Conservation (phyloP, 176 grass and related monocot genomes). For the Panicum miliaceum region DNA sequence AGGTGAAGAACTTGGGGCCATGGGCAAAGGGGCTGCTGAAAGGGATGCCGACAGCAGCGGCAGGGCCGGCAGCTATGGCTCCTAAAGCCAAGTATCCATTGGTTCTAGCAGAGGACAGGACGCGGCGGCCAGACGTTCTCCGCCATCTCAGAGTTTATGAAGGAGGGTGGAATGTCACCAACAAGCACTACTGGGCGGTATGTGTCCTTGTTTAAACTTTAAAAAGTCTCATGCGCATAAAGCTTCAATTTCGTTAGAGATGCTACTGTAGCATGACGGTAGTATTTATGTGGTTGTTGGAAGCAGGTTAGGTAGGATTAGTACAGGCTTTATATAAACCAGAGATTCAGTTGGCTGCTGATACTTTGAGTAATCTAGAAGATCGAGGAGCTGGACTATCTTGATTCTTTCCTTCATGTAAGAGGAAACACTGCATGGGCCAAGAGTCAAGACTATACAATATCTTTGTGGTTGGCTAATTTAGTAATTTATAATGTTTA, state of each 20-base stretch:
- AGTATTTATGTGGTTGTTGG: constrained; percentile 40
- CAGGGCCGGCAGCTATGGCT: constrained; percentile 53
- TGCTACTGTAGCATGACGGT: constrained; percentile 10
- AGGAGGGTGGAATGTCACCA: constrained; percentile 88
- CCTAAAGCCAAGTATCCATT: constrained; percentile 62
- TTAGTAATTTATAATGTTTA: not conserved
- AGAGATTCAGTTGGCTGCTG: constrained; percentile 11
- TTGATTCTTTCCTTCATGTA: constrained; percentile 32
- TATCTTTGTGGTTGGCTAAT: not conserved
- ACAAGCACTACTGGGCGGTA: constrained; percentile 96
- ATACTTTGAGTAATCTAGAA: constrained; percentile 32
- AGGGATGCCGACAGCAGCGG: constrained; percentile 48
- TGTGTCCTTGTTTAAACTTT: constrained; percentile 27
- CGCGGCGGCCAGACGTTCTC: constrained; percentile 76
- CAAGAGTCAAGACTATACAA: not conserved
- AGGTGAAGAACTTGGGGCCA: constrained; percentile 70
- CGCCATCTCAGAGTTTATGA: constrained; percentile 68
- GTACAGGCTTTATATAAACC: constrained; percentile 16
- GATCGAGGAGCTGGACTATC: constrained; percentile 2
- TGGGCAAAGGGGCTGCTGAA: constrained; percentile 85
- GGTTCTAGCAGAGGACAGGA: constrained; percentile 81
- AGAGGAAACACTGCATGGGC: not conserved
- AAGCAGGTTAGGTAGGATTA: constrained; percentile 34
- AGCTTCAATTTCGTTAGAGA: constrained; percentile 33
- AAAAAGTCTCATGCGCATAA: constrained; percentile 1